Evolutionary conservation across 805 yeast genomes (phyloP).

Genomic region (Candida vartiovaarae): DNA sequence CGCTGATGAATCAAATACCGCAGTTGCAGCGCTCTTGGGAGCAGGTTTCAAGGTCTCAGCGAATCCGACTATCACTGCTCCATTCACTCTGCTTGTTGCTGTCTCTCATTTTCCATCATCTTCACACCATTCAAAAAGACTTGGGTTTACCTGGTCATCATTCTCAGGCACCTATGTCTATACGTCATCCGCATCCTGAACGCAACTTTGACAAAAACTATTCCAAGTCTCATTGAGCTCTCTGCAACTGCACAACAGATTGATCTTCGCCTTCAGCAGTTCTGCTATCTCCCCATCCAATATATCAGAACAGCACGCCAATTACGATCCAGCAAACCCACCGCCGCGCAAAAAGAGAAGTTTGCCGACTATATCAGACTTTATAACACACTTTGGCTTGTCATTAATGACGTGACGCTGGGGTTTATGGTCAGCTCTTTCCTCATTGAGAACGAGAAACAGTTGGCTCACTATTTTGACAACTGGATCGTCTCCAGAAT

Average conservation of each 20-base stretch:
- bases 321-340: constrained; percentile 20
- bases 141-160: constrained; percentile 7
- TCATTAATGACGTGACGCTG: constrained; percentile 70
- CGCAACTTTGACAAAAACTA: constrained; percentile 13
- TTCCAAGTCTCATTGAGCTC: constrained; percentile 29
- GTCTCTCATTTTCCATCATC: not conserved
- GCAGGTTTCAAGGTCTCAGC: not conserved
- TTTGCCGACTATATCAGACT: constrained; percentile 65
- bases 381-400: constrained; percentile 85
- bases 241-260: constrained; percentile 73
- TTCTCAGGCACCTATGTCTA: constrained; percentile 12
- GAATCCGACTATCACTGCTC: not conserved
- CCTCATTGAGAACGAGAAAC: constrained; percentile 31
- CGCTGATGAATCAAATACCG: constrained; percentile 9
- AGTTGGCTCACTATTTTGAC: constrained; percentile 23
- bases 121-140: constrained; percentile 11
- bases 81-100: not conserved
- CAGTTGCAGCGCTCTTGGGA: constrained; percentile 12
- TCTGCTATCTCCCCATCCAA: constrained; percentile 75
- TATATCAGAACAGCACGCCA: constrained; percentile 43
- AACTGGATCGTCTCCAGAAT: constrained; percentile 29
- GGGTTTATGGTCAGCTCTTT: constrained; percentile 57
- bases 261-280: constrained; percentile 68
- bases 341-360: constrained; percentile 32
- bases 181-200: constrained; percentile 24